Percentiles rank a stretch among this genome's conserved stretches.
Conservation (phyloP, 805 yeast species). For the Saccharomycopsis vini region DNA sequence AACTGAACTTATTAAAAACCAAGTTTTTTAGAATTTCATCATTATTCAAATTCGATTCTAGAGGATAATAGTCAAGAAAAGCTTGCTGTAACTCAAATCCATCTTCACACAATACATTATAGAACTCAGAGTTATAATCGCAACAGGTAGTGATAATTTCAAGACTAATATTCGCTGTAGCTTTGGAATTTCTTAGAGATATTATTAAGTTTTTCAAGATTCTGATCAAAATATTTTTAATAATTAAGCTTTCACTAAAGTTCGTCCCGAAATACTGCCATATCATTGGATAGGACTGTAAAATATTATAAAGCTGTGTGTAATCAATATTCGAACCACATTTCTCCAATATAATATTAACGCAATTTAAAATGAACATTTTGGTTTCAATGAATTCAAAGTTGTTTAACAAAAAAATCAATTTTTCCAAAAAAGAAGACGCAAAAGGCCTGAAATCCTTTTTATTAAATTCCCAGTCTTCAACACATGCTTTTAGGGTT, state of each 20-base stretch:
- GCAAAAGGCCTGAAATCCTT: conserved; percentile 58
- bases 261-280: conserved; percentile 31
- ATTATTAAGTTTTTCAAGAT: conserved; percentile 46
- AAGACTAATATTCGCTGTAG: conserved; percentile 45
- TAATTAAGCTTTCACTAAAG: conserved; percentile 31
- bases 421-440: conserved; percentile 38
- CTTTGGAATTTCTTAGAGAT: conserved; percentile 43
- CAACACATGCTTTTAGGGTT: conserved; percentile 58
- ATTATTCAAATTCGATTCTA: conserved; percentile 16
- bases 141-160: conserved; percentile 59
- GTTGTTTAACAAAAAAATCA: conserved; percentile 41
- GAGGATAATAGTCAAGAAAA: conserved; percentile 53
- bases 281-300: conserved; percentile 24
- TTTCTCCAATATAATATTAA: conserved; percentile 12
- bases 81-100: conserved; percentile 81
- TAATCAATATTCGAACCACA: conserved; percentile 4
- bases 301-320: conserved; percentile 4
- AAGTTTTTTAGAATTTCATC: conserved; percentile 26
- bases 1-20: conserved; percentile 39
- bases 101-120: conserved; percentile 65
- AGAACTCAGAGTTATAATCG: conserved; percentile 46
- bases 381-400: conserved; percentile 66
- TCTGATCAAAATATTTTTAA: conserved; percentile 45
- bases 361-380: conserved; percentile 48
- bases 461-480: conserved; percentile 81